Evolutionary conservation across 1,139 yeast species (phyloP), one percentile per base, ranked within the genome.

Genomic region (Taiozyma sp.): DNA sequence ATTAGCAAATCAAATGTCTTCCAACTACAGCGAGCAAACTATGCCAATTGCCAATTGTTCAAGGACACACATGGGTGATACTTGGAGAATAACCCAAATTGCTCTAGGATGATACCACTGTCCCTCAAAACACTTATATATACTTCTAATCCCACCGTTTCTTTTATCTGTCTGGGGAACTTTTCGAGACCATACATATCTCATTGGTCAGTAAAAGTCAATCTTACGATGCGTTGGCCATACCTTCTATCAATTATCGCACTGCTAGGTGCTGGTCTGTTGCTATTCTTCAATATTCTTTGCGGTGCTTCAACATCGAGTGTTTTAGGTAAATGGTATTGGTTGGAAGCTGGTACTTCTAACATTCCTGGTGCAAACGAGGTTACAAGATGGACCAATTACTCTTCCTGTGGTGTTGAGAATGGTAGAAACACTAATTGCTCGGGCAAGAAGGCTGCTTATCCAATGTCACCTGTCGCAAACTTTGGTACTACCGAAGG

Each of bases 291-390:
- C 60, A 72, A 85, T 55, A 71, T 85, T 47, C 72, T 88, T 46
- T 79, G 83, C 32, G 96, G 96, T 46, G 77, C 80, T 24, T 69
- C 74, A 35, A 68, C 72, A 24, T 58, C 63, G 14, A 70, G 76
- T 6, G 77, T 82, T 2, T 64, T 86, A 52, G 73, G 75, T 51
- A 68, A 74, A 53, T 82, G 86, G 66, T 87, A 81, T 69, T 87
- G 88, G 85, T 68, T 88, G 40, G 73, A 83, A 62, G 90, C 87
- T 21, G 82, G 81, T 55, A 84, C 95, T 30, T 67, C 77, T n/a
- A 68, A 68, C 19, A 77, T 84, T 50, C 63, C 75, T 13, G 76
- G 77, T 44, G 81, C 85, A 29, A 68, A 71, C 46, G 58, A 65
- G 26, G 61, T 68, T 35, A 73, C 83, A 4, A 74, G 88, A 66